A percentile compares a stretch with the other conserved stretches of the same genome.
Evolutionary conservation across 345 rosid genomes (phyloP).

Genomic region (Cardiospermum halicacabum): DNA sequence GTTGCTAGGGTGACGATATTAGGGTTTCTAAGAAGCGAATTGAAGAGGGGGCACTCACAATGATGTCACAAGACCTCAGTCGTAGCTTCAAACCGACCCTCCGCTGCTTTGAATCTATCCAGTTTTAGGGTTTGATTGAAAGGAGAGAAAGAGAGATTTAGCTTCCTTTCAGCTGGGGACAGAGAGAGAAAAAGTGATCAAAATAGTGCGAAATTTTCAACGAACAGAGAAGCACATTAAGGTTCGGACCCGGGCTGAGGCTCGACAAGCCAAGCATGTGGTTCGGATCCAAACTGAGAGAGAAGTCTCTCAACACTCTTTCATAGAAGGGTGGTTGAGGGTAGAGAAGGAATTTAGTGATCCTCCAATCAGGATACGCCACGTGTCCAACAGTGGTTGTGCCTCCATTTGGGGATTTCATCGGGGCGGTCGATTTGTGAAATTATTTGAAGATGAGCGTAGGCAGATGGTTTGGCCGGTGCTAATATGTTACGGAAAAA

Average conservation of each 20-base stretch:
- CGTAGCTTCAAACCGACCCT: conserved; percentile 32
- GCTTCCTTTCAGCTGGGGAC: conserved; percentile 9
- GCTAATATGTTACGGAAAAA: too few relatives aligned
- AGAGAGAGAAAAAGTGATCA: conserved; percentile 43
- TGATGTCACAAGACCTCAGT: conserved; percentile 19
- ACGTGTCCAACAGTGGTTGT: background rate
- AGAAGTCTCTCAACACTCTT: background rate
- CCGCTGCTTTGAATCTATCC: conserved; percentile 17
- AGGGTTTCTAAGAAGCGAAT: conserved; percentile 37
- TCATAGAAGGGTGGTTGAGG: conserved; percentile 20
- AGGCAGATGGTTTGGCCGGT: too few relatives aligned
- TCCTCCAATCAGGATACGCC: conserved; percentile 11
- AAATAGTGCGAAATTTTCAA: conserved; percentile 51
- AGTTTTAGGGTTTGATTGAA: conserved; percentile 38
- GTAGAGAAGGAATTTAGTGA: conserved; percentile 14
- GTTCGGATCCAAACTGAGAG: background rate
- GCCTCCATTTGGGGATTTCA: background rate
- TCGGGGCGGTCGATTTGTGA: too few relatives aligned
- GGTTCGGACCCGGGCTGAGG: conserved; percentile 28
- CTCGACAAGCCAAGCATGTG: conserved; percentile 18
- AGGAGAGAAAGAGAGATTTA: conserved; percentile 20
- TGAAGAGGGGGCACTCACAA: conserved; percentile 29
- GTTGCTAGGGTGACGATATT: conserved; percentile 11
- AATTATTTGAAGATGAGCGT: too few relatives aligned
- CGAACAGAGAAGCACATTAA: conserved; percentile 45